phyloP scores from a whole-genome alignment of 2,329 filamentous ascomycete genomes.

The Trichophyton mentagrophytes region DNA sequence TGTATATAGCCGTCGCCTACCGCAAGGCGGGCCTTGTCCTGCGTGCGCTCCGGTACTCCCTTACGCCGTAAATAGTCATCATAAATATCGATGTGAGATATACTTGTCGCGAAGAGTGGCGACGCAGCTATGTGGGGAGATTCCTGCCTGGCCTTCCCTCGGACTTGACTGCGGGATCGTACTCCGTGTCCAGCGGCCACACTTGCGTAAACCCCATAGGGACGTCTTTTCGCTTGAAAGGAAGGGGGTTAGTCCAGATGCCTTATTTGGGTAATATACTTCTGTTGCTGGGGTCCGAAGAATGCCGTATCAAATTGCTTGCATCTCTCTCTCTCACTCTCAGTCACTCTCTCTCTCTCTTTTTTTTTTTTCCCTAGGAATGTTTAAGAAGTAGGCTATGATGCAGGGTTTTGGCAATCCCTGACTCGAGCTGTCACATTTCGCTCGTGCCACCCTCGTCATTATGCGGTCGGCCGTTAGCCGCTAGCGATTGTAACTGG shows the following conservation, averaged over 20 bases:
- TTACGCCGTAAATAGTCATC: not conserved
- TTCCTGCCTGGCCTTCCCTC: not conserved
- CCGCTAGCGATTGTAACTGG: slow-evolving; percentile 2
- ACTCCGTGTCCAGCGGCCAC: not conserved
- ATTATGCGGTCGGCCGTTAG: slow-evolving; percentile 3
- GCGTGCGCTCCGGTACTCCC: not conserved
- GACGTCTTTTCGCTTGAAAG: not conserved
- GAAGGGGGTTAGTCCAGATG: not conserved
- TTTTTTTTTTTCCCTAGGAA: not conserved
- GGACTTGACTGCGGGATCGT: not conserved
- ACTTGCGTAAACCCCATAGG: slow-evolving; percentile 1
- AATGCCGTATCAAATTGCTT: slow-evolving; percentile 2
- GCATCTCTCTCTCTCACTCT: not conserved
- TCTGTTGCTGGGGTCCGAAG: not conserved
- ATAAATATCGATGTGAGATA: not conserved
- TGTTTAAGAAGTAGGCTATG: not conserved
- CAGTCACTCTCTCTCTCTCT: no score
- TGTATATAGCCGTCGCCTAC: not conserved
- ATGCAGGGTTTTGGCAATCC: not conserved
- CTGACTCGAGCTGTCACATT: slow-evolving; percentile 4
- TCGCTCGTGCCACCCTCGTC: slow-evolving; percentile 2
- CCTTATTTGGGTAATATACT: not conserved
- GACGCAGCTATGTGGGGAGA: not conserved
- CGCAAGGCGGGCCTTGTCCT: not conserved
- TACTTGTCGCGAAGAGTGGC: not conserved